Conservation (phyloP, 148 eudicot species). For the Fagopyrum tataricum region DNA sequence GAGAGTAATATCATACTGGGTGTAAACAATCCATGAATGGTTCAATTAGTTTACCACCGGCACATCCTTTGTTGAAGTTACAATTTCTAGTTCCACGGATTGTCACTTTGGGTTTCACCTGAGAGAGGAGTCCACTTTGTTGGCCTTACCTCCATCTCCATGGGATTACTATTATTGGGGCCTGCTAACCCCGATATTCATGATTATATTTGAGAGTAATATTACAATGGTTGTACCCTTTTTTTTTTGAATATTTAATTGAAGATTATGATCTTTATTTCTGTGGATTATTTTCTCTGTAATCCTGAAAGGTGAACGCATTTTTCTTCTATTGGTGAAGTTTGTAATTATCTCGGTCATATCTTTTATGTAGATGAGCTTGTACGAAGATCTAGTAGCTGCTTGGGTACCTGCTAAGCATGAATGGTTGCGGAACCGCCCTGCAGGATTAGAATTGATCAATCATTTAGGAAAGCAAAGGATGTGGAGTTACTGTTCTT, state of each 20-base stretch:
- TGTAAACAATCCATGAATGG: no score
- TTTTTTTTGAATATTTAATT: neutral
- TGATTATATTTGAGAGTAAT: neutral
- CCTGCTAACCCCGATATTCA: no score
- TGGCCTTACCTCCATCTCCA: no score
- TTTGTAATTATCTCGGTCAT: slow-evolving; percentile 9
- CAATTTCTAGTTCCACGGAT: no score
- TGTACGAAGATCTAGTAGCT: slow-evolving; percentile 98
- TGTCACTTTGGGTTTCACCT: no score
- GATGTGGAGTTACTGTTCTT: slow-evolving; percentile 94
- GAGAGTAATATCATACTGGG: no score
- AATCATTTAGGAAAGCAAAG: slow-evolving; percentile 59
- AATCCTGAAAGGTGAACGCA: neutral
- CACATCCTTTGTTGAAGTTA: no score
- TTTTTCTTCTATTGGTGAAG: neutral
- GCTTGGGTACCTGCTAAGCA: slow-evolving; percentile 98
- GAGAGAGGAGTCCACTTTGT: no score
- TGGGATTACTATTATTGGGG: no score
- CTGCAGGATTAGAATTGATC: slow-evolving; percentile 78
- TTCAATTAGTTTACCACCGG: no score
- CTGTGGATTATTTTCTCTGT: neutral
- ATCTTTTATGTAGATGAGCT: slow-evolving; percentile 69
- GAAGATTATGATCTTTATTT: slow-evolving; percentile 1
- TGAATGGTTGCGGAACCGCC: slow-evolving; percentile 75
- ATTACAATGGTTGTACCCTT: neutral